Percentiles rank a stretch among this genome's conserved stretches.
phyloP scores from a whole-genome alignment of 805 yeast genomes.

The Candida qinlingensis region DNA sequence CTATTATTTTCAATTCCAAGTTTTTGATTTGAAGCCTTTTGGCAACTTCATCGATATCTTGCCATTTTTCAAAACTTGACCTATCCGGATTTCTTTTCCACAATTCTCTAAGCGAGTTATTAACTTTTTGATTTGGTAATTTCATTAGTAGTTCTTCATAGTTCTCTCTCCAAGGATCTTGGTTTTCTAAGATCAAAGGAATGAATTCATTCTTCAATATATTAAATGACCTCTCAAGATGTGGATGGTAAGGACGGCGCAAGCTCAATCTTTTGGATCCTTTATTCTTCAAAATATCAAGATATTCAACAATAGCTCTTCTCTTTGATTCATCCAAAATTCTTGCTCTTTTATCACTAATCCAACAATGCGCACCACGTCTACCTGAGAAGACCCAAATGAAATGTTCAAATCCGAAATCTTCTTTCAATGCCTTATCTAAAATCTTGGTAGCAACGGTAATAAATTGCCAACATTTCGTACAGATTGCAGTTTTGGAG shows the following conservation, averaged over 20 bases:
- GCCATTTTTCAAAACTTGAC: slow-evolving; percentile 69
- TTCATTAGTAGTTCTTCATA: slow-evolving; percentile 53
- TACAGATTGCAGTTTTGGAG: slow-evolving; percentile 75
- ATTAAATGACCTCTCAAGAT: slow-evolving; percentile 68
- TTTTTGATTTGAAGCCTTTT: slow-evolving; percentile 32
- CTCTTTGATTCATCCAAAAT: slow-evolving; percentile 66
- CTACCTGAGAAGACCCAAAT: slow-evolving; percentile 97
- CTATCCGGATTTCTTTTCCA: slow-evolving; percentile 56
- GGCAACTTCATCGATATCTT: slow-evolving; percentile 56
- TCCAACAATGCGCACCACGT: slow-evolving; percentile 99
- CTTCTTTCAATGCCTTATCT: slow-evolving; percentile 68
- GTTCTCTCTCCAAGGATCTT: slow-evolving; percentile 76
- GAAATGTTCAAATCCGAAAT: slow-evolving; percentile 82
- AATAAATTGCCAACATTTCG: slow-evolving; percentile 90
- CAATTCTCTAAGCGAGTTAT: slow-evolving; percentile 43
- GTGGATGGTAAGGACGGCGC: slow-evolving; percentile 87
- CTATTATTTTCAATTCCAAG: slow-evolving; percentile 42
- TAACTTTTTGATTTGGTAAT: slow-evolving; percentile 53
- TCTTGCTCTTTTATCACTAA: slow-evolving; percentile 82
- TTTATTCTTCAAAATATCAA: slow-evolving; percentile 65
- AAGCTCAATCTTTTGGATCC: slow-evolving; percentile 45
- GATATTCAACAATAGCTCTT: slow-evolving; percentile 74
- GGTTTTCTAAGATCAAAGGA: slow-evolving; percentile 65
- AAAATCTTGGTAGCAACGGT: slow-evolving; percentile 76
- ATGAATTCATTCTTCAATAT: slow-evolving; percentile 59